Base-by-base conservation (phyloP, 1,139 yeast genomes). In the Cylindricascospora bacillispora region DNA sequence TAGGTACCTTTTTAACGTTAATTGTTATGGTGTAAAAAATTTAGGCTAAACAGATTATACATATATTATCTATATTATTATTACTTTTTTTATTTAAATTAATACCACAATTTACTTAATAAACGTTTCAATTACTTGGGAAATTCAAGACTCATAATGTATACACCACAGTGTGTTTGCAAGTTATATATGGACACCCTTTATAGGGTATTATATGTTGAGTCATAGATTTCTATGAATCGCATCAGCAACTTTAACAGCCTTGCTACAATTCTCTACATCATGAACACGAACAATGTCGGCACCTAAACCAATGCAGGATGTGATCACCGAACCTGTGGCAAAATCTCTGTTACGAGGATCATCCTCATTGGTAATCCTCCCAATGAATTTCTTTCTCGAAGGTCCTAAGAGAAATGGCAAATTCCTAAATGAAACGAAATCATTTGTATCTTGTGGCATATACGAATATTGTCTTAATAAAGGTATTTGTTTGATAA, bases 281-380 rank as follows among this genome's bases (percentile, higher is more conserved):
- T 89, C 93, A 52, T 89, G 99, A 3, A 86, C 94, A 32, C 99
- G 62, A 1, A 89, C 80, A 22, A 89, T 76, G 47, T 85, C 92
- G 0, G 83, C 65, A 1, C 77, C 75, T 43, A 71, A 79, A 14
- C 76, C 75, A 24, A 86, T 67, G 40, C 89, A 70, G 0, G 93
- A 76, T 39, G 80, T 68, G 1, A 80, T 69, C 0, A 85, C 64
- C 0, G 93, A 82, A 9, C 76, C 76, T 0, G 95, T 83, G 11
- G 92, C 89, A 33, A 73, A 57, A 4, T 72, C 72, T 38, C 97
- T 65, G 20, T 77, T 73, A 1, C 56, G 40, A 0, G 94, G 73
- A 2, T 49, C 46, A 10, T 41, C 43, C 18, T 54, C 62, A 13
- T 52, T 45, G 0, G 86, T 76, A 17, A 83, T 57, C 0, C 70